Conservation (phyloP, 2,329 filamentous ascomycete species). For the Colletotrichum phormii region DNA sequence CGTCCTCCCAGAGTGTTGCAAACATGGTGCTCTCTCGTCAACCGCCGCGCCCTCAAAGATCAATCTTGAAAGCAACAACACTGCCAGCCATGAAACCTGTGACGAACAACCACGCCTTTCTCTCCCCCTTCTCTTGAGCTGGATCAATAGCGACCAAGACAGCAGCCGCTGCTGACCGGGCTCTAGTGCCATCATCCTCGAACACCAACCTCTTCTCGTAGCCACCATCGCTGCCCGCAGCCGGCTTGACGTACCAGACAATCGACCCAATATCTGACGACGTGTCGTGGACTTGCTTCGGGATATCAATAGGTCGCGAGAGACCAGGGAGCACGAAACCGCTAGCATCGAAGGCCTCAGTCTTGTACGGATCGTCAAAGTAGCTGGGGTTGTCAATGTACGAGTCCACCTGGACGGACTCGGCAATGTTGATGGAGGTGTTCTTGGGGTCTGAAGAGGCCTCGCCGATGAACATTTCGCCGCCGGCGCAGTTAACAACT, state of each 20-base stretch:
- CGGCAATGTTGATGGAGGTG: slow-evolving; percentile 52
- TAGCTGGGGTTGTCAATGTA: slow-evolving; percentile 69
- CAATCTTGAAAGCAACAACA: slow-evolving; percentile 63
- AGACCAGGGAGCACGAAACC: slow-evolving; percentile 65
- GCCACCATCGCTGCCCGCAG: slow-evolving; percentile 16
- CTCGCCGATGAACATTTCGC: slow-evolving; percentile 57
- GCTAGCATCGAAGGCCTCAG: slow-evolving; percentile 57
- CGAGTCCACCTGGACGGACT: slow-evolving; percentile 56
- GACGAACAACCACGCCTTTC: slow-evolving; percentile 67
- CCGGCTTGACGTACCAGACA: slow-evolving; percentile 55
- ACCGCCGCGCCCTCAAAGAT: slow-evolving; percentile 46
- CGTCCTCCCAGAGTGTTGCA: not conserved
- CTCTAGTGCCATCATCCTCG: slow-evolving; percentile 64
- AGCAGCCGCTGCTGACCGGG: slow-evolving; percentile 63
- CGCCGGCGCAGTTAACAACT: slow-evolving; percentile 56
- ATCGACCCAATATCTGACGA: slow-evolving; percentile 54
- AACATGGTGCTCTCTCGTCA: not conserved
- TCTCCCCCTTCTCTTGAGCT: slow-evolving; percentile 51
- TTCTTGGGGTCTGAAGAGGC: slow-evolving; percentile 39
- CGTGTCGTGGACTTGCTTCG: slow-evolving; percentile 43
- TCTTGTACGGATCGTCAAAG: slow-evolving; percentile 65
- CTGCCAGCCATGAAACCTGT: slow-evolving; percentile 64
- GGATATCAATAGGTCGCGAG: slow-evolving; percentile 52
- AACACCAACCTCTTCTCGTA: slow-evolving; percentile 65
- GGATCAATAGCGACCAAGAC: slow-evolving; percentile 66